These are phyloP conservation scores for Russula compacta DNA, from an alignment of 768 basidiomycete genomes.

Conservation along the genomic window DNA sequence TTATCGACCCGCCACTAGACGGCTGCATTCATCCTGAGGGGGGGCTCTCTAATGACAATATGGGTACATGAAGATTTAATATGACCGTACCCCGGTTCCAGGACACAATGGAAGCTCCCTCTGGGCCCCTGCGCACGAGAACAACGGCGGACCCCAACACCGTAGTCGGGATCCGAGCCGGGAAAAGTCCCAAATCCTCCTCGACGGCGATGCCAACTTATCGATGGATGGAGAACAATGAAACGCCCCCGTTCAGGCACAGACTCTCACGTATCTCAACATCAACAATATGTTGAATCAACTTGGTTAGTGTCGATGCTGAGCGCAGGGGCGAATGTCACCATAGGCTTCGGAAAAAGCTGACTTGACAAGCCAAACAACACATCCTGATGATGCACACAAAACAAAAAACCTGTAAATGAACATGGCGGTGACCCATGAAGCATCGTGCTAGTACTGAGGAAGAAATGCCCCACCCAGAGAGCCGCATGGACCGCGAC, in stretches of 20 bases:
- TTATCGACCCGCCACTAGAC: background rate
- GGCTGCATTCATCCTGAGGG: background rate
- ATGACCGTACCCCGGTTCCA: conserved; percentile 2
- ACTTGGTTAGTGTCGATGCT: background rate
- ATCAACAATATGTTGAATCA: background rate
- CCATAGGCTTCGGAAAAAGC: background rate
- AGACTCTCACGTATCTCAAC: background rate
- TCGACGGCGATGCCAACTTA: background rate
- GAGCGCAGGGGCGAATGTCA: background rate
- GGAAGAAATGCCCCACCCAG: background rate
- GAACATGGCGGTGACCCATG: background rate
- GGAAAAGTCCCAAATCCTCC: background rate
- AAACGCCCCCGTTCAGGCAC: background rate
- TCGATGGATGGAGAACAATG: conserved; percentile 10
- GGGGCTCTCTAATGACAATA: background rate
- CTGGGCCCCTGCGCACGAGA: conserved; percentile 14
- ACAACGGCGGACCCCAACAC: background rate
- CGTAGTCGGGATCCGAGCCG: conserved; percentile 1
- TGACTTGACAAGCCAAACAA: background rate
- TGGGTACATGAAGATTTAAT: conserved; percentile 5
- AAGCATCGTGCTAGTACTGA: too few relatives aligned
- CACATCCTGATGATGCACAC: background rate
- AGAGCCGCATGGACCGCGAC: background rate
- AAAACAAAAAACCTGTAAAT: background rate
- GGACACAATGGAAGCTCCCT: conserved; percentile 16